phyloP scores from a whole-genome alignment of 805 yeast genomes.

The Sugiyamaella boreocaroliniensis region DNA sequence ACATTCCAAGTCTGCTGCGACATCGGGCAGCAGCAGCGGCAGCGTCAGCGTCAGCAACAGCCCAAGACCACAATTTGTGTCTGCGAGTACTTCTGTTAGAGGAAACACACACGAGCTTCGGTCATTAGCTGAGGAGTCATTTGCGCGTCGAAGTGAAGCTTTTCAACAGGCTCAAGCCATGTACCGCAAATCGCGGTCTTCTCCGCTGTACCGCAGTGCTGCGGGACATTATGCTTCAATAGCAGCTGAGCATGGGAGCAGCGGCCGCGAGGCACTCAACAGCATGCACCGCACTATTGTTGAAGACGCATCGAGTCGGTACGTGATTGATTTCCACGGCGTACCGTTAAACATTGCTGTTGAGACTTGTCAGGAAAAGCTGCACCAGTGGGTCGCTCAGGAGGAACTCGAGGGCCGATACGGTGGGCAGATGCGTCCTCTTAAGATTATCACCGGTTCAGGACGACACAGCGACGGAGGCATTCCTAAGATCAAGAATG shows the following conservation, averaged over 20 bases:
- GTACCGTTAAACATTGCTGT: constrained; percentile 16
- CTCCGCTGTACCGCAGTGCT: constrained; percentile 19
- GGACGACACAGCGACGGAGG: constrained; percentile 20
- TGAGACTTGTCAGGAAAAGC: constrained; percentile 5
- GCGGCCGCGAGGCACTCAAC: constrained; percentile 2
- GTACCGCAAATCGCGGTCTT: constrained; percentile 16
- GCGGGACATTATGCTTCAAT: constrained; percentile 18
- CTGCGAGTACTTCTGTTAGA: too few relatives aligned
- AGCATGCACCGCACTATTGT: constrained; percentile 2
- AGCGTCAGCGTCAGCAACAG: not conserved
- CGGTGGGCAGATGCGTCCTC: constrained; percentile 3
- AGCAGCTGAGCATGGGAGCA: constrained; percentile 6
- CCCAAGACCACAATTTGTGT: too few relatives aligned
- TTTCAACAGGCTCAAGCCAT: constrained; percentile 10
- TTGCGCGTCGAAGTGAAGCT: constrained; percentile 3
- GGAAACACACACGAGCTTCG: not conserved
- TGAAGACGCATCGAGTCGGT: constrained; percentile 7
- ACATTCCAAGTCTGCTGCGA: not conserved
- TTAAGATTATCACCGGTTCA: constrained; percentile 20
- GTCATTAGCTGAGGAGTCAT: not conserved
- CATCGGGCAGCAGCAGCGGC: not conserved
- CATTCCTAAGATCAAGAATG: constrained; percentile 21
- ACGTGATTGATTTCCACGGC: constrained; percentile 19
- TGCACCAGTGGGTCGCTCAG: constrained; percentile 13
- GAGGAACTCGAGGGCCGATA: constrained; percentile 1